Percentiles rank a stretch among this genome's conserved stretches.
phyloP scores from a whole-genome alignment of 345 rosid species.

The Eucalyptus erythrocorys region DNA sequence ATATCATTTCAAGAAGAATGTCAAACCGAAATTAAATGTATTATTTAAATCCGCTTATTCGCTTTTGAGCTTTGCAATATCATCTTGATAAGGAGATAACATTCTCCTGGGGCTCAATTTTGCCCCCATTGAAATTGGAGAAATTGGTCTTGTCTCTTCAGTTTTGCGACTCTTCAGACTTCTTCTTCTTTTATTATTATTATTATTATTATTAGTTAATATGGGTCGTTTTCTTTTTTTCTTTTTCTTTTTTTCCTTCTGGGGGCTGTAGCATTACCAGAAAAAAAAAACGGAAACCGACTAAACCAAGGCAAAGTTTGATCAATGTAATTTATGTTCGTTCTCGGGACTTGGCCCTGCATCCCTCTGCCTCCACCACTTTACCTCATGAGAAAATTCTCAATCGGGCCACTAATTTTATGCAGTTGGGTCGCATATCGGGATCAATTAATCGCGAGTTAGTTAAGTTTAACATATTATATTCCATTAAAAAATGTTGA shows the following conservation, averaged over 20 bases:
- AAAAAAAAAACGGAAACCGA: too few relatives aligned
- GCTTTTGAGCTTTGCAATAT: neutral
- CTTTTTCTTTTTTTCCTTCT: accelerated
- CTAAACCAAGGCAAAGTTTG: too few relatives aligned
- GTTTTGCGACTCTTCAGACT: neutral
- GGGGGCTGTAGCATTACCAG: neutral
- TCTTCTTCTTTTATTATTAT: too few relatives aligned
- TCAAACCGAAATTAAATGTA: neutral
- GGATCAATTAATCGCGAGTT: too few relatives aligned
- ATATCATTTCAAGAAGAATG: neutral
- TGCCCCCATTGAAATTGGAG: neutral
- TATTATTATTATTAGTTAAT: too few relatives aligned
- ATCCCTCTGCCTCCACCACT: neutral
- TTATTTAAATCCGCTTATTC: neutral
- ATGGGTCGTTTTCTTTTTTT: neutral
- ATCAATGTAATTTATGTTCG: neutral
- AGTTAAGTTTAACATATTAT: too few relatives aligned
- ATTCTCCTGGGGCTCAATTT: neutral
- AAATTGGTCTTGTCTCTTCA: neutral
- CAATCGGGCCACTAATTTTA: too few relatives aligned
- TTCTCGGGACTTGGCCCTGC: neutral
- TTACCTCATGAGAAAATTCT: too few relatives aligned
- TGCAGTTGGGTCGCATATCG: too few relatives aligned
- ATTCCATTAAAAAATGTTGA: too few relatives aligned
- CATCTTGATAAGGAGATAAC: neutral